phyloP scores from a whole-genome alignment of 257 asterid species.

The Mitragyna speciosa region DNA sequence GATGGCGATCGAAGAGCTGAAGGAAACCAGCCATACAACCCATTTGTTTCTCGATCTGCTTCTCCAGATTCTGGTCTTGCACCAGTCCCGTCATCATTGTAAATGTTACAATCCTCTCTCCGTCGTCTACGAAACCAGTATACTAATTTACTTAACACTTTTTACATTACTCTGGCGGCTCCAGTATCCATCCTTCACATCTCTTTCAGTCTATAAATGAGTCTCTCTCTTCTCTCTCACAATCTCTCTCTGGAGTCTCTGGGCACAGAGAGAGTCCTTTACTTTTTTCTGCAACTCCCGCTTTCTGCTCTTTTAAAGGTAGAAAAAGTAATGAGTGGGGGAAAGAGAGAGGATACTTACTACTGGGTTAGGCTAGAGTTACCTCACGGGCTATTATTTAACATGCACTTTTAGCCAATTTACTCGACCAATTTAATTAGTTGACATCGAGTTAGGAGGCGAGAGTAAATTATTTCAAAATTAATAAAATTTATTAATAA shows the following conservation, averaged over 20 bases:
- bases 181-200: constrained; percentile 3
- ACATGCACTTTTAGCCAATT: too few species aligned
- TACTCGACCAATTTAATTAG: too few species aligned
- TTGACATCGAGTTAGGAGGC: too few species aligned
- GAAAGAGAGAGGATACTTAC: neutral
- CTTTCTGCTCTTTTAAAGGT: constrained; percentile 70
- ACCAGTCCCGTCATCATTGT: constrained; percentile 38
- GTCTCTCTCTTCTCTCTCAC: constrained; percentile 11
- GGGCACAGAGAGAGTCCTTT: neutral
- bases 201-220: constrained; percentile 30
- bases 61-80: constrained; percentile 53
- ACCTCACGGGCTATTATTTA: too few species aligned
- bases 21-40: constrained; percentile 88
- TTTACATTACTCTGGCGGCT: neutral
- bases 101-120: neutral
- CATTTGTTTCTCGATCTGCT: constrained; percentile 62
- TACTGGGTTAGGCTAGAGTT: constrained; percentile 18
- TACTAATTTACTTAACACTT: neutral
- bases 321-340: constrained; percentile 6
- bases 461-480: too few species aligned
- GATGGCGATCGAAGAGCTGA: constrained; percentile 81
- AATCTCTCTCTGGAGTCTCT: neutral
- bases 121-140: neutral
- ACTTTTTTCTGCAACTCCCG: constrained; percentile 57
- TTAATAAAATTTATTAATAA: too few species aligned